Conservation (phyloP, 805 yeast genomes). For the Hanseniaspora pseudoguilliermondii region DNA sequence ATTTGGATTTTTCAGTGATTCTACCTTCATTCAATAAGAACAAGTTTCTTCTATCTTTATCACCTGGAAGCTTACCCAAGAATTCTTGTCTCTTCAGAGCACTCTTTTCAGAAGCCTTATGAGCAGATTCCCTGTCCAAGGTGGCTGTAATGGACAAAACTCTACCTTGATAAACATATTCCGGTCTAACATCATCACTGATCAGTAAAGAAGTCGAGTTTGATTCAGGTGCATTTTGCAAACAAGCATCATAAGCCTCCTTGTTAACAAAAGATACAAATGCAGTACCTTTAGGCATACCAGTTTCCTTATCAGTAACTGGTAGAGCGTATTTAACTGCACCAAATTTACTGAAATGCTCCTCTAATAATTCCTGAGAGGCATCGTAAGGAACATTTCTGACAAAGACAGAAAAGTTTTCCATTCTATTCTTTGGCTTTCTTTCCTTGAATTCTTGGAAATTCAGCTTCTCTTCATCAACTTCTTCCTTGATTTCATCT, state of each 20-base stretch:
- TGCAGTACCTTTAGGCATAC: conserved; percentile 85
- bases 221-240: conserved; percentile 65
- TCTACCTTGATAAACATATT: conserved; percentile 86
- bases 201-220: conserved; percentile 55
- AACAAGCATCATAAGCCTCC: conserved; percentile 53
- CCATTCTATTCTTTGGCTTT: conserved; percentile 46
- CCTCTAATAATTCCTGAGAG: conserved; percentile 59
- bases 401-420: conserved; percentile 63
- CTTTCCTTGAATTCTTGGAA: conserved; percentile 27
- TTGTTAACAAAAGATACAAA: conserved; percentile 71
- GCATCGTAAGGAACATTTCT: conserved; percentile 94
- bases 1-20: conserved; percentile 63
- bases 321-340: conserved; percentile 86
- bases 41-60: conserved; percentile 71
- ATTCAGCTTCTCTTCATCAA: conserved; percentile 26
- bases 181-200: conserved; percentile 83
- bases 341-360: conserved; percentile 74
- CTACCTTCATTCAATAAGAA: conserved; percentile 90
- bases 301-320: conserved; percentile 73
- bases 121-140: conserved; percentile 76
- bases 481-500: conserved; percentile 26
- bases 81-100: conserved; percentile 59
- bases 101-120: conserved; percentile 56
- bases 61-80: conserved; percentile 68
- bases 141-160: conserved; percentile 73